Evolutionary conservation across 73 alveolate genomes (phyloP).

Genomic region (Tetrahymena elliotti): DNA sequence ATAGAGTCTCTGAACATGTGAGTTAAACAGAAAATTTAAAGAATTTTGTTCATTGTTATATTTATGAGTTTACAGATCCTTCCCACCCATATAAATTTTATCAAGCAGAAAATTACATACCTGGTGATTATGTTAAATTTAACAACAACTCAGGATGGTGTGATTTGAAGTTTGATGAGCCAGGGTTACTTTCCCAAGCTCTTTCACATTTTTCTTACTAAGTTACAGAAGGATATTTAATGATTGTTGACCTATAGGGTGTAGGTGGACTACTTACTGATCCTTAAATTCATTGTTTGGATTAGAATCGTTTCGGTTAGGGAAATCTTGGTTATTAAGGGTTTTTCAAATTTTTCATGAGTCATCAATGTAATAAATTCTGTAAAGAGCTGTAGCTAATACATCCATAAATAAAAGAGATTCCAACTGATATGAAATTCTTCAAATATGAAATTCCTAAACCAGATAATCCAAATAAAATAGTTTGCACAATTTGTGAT

Average conservation of each 20-base stretch:
- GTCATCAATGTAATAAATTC: constrained; percentile 50
- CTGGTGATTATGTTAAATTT: constrained; percentile 45
- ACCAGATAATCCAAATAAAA: constrained; percentile 28
- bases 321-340: constrained; percentile 48
- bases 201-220: constrained; percentile 54
- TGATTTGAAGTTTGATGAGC: background rate
- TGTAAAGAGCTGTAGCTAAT: constrained; percentile 46
- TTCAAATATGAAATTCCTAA: constrained; percentile 34
- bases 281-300: constrained; percentile 41
- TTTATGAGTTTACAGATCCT: constrained; percentile 34
- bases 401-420: constrained; percentile 36
- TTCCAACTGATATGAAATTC: constrained; percentile 21
- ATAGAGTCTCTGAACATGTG: constrained; percentile 33
- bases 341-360: constrained; percentile 42
- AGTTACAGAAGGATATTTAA: constrained; percentile 35
- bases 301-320: constrained; percentile 43
- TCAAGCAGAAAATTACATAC: constrained; percentile 43
- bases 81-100: constrained; percentile 2
- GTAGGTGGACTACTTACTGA: constrained; percentile 32
- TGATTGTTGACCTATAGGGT: constrained; percentile 45
- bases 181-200: constrained; percentile 1
- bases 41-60: constrained; percentile 42
- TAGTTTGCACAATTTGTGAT: constrained; percentile 46
- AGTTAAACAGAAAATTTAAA: constrained; percentile 8
- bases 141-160: constrained; percentile 57